Base-by-base conservation (phyloP, 2,329 filamentous ascomycete genomes). In the Neonectria neomacrospora region DNA sequence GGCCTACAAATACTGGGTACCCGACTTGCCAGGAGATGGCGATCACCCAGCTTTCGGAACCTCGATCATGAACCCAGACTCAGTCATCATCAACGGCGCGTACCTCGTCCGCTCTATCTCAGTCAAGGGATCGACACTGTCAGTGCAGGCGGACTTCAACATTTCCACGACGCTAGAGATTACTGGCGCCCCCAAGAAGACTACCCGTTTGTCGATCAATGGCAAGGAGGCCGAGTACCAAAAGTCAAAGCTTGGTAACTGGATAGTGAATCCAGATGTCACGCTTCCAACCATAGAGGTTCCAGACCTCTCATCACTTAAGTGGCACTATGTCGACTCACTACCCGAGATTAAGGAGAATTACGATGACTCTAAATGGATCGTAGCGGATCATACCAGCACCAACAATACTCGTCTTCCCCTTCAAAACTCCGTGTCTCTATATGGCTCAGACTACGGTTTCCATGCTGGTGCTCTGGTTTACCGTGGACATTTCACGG, bases 351-450 rank as follows among this genome's bases (percentile, higher is more conserved):
- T 92, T 7, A 75, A 84, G 52, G 66, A 81, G 0, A 77, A 75
- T 1, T 95, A 94, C 69, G 87, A 93, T 55, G 92, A 96, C 75
- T 85, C 85, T 3, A 76, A 77, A 6, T 96, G 92, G 92, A 82
- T 82, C 0, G 68, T 73, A 0, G 91, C 91, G 1, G 78, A 89
- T 63, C 80, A 87, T 6, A 81, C 78, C 0, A 82, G 81, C 2
- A 89, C 88, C 1, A 86, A 86, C 73, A 93, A 93, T 75, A 86
- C 85, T 0, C 79, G 82, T 18, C 72, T 78, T 22, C 78, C 83
- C 2, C 78, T 90, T 2, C 83, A 80, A 0, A 94, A 91, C 0
- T 88, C 90, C 0, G 88, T 86, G 0, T 89, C 87, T 0, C 83
- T 94, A 0, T 92, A 90, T 71, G 83, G 83, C 0, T 86, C 86